Conservation (phyloP, 768 basidiomycete species). For the Trametes coccinea region DNA sequence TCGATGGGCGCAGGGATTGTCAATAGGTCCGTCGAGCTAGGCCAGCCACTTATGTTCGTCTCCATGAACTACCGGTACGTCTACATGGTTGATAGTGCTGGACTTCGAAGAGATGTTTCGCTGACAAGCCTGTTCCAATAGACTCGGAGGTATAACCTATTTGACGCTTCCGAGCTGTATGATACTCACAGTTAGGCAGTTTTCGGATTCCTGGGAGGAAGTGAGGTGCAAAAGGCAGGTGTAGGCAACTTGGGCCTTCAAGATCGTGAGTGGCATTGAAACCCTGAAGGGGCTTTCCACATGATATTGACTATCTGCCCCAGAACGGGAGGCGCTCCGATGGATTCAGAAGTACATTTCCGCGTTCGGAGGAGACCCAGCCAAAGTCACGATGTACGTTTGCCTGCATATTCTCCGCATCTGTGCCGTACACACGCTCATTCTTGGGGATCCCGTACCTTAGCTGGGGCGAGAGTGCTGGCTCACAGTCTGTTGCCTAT, state of each 20-base stretch:
- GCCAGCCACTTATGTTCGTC: constrained; percentile 50
- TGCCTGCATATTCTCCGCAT: too few relatives aligned
- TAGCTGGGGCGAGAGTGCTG: constrained; percentile 30
- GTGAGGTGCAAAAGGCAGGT: constrained; percentile 24
- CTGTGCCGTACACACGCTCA: too few relatives aligned
- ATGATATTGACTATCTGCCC: neutral
- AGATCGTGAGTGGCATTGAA: constrained; percentile 29
- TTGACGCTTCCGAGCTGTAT: neutral
- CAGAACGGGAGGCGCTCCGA: constrained; percentile 40
- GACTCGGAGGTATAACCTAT: constrained; percentile 24
- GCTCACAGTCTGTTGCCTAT: constrained; percentile 20
- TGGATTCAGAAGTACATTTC: constrained; percentile 34
- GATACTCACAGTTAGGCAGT: constrained; percentile 1
- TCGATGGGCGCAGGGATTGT: constrained; percentile 26
- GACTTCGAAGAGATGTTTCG: too few relatives aligned
- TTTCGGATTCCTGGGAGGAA: constrained; percentile 27
- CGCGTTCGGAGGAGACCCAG: constrained; percentile 40
- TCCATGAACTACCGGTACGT: constrained; percentile 50
- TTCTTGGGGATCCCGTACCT: too few relatives aligned
- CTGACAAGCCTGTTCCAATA: constrained; percentile 24
- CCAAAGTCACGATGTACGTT: constrained; percentile 37
- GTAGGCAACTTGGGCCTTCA: constrained; percentile 38
- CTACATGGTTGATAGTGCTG: too few relatives aligned
- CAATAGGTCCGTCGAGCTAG: constrained; percentile 43
- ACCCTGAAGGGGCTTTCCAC: neutral